These are phyloP conservation scores for Corylus heterophylla DNA, from an alignment of 306 rosid genomes.

Conservation along the genomic window DNA sequence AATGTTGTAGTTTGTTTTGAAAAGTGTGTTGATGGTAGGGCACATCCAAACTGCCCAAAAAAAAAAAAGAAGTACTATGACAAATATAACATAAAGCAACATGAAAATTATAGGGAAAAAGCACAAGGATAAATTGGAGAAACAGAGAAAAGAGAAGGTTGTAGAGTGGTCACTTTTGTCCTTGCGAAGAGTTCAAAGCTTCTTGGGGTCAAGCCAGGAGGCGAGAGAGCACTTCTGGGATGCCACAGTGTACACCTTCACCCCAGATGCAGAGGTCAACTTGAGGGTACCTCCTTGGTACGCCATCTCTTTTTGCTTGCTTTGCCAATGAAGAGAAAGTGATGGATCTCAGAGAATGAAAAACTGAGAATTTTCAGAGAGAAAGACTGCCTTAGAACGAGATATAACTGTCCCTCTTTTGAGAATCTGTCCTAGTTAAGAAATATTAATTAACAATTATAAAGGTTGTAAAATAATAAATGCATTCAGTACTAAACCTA, in stretches of 20 bases:
- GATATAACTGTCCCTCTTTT: not conserved
- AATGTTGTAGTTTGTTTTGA: no score
- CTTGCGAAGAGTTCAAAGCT: conserved; percentile 63
- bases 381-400: no score
- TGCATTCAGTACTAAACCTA: conserved; percentile 18
- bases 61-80: not conserved
- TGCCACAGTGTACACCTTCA: conserved; percentile 67
- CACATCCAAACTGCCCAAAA: not conserved
- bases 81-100: not conserved
- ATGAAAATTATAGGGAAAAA: not conserved
- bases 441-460: no score
- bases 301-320: no score
- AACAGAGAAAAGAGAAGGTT: not conserved
- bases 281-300: no score
- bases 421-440: no score
- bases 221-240: conserved; percentile 83
- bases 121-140: not conserved
- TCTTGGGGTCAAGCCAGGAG: conserved; percentile 74
- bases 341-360: no score
- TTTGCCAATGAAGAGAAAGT: no score
- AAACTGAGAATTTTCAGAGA: no score
- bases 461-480: no score
- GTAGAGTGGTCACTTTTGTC: conserved; percentile 41
- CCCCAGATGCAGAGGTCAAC: no score
- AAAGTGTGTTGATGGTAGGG: no score